Conservation (phyloP, 805 yeast genomes). For the Grigorovia transvaalensis region DNA sequence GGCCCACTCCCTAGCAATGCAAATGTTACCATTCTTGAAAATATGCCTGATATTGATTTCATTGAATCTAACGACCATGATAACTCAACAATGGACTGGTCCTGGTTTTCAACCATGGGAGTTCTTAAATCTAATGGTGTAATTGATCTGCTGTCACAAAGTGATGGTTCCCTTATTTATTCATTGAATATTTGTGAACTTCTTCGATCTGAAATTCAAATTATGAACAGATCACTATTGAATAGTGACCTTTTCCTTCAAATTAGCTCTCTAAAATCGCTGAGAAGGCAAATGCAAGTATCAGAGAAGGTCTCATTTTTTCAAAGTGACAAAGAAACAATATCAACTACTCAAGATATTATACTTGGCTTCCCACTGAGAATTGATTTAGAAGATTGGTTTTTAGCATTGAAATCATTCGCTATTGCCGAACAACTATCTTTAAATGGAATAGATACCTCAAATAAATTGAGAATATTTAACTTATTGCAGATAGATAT, state of each 20-base stretch:
- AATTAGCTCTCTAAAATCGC: constrained; percentile 44
- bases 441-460: constrained; percentile 18
- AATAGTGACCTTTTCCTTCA: constrained; percentile 49
- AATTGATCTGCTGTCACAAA: constrained; percentile 48
- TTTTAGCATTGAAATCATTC: constrained; percentile 54
- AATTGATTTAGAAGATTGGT: constrained; percentile 70
- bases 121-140: constrained; percentile 54
- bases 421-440: constrained; percentile 41
- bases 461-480: constrained; percentile 40
- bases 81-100: constrained; percentile 30
- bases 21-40: constrained; percentile 7
- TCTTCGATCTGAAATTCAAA: constrained; percentile 51
- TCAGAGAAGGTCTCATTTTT: background rate
- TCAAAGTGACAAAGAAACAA: background rate
- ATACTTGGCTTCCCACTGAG: constrained; percentile 54
- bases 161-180: constrained; percentile 52
- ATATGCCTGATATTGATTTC: background rate
- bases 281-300: constrained; percentile 33
- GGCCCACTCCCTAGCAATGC: constrained; percentile 38
- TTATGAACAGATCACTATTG: constrained; percentile 52
- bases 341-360: constrained; percentile 10
- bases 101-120: constrained; percentile 69
- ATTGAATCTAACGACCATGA: background rate
- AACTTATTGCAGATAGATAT: constrained; percentile 47
- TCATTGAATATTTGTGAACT: constrained; percentile 45